Evolutionary conservation across 306 rosid species (phyloP), one percentile per base, ranked within the genome.

Genomic region (Cicer judaicum): DNA sequence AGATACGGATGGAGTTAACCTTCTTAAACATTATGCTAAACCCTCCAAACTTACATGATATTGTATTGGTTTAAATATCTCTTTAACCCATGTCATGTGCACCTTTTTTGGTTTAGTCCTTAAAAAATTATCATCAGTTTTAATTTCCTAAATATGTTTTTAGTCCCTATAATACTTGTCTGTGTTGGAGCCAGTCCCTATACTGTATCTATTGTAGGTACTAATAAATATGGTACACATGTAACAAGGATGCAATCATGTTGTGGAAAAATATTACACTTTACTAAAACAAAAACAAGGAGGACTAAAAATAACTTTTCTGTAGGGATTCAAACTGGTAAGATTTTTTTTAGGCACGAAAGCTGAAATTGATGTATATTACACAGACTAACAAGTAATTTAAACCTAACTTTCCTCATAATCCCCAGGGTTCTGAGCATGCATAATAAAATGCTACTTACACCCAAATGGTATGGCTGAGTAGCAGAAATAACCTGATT

Each of bases 381-480:
- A 24, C 41, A 57, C 5, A 5, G 38, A 41, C 11, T 41, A 40
- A 15, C 14, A 64, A 64, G 38, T 64, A 41, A 64, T 42, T 42
- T 41, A 59, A 59, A 59, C 18, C 42, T 42, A 64, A 11, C 38
- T 64, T 44, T 12, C 39, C 46, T 65, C 19, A 7, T 13, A 76
- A 43, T 24, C 21, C 24, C 41, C 9, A 39, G 42, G 52, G 62
- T 56, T 40, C 7, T 55, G 52, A 47, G 38, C 60, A 56, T 73
- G 61, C 66, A 52, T 69, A 24, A 48, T 19, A 61, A 56, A 43
- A 13, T 10, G 39, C 53, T 29, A 16, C 50, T 48, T 39, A 38
- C 73, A 46, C 55, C 75, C 63, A 46, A 65, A 34, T 66, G 39
- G 43, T 56, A 18, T 79, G 73, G 46, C 47, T 66, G 48, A 42